phyloP scores from a whole-genome alignment of 2,329 filamentous ascomycete genomes.

The Pseudogymnoascus sp. region DNA sequence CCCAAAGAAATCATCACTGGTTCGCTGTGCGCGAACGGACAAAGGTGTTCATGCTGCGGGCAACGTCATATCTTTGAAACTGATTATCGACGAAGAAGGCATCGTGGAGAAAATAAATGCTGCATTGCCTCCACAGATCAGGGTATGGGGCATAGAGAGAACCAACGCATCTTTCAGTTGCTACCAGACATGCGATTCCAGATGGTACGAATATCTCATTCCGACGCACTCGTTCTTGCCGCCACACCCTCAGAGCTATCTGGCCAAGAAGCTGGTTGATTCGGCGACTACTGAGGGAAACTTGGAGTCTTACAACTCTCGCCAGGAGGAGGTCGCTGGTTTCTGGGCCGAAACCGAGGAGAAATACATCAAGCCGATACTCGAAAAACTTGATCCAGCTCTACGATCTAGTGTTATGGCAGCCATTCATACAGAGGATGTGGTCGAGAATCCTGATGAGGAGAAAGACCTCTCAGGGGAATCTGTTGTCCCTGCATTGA shows the following conservation, averaged over 20 bases:
- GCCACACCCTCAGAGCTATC: slow-evolving; percentile 77
- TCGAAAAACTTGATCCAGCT: slow-evolving; percentile 54
- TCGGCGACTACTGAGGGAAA: slow-evolving; percentile 65
- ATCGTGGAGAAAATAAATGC: slow-evolving; percentile 88
- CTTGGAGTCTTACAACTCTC: slow-evolving; percentile 56
- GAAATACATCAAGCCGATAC: slow-evolving; percentile 65
- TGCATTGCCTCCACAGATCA: slow-evolving; percentile 76
- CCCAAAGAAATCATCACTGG: slow-evolving; percentile 89
- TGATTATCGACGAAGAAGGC: slow-evolving; percentile 87
- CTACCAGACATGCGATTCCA: slow-evolving; percentile 88
- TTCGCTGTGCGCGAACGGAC: slow-evolving; percentile 90
- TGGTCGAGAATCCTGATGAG: slow-evolving; percentile 19
- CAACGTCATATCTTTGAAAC: slow-evolving; percentile 88
- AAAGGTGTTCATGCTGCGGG: slow-evolving; percentile 96
- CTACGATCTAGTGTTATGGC: slow-evolving; percentile 54
- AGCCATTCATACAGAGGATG: slow-evolving; percentile 43
- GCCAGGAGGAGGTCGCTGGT: slow-evolving; percentile 67
- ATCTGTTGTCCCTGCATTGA: slow-evolving; percentile 15
- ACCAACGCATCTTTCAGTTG: slow-evolving; percentile 89
- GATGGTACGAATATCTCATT: slow-evolving; percentile 96
- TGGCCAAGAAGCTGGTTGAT: slow-evolving; percentile 77
- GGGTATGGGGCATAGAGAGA: slow-evolving; percentile 86
- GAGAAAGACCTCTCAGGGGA: slow-evolving; percentile 16
- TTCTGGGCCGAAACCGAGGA: slow-evolving; percentile 84
- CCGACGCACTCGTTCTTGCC: slow-evolving; percentile 88